Percentiles rank a stretch among this genome's conserved stretches.
phyloP scores from a whole-genome alignment of 1,284 basidiomycete genomes.

The Leccinum glutinopallens region DNA sequence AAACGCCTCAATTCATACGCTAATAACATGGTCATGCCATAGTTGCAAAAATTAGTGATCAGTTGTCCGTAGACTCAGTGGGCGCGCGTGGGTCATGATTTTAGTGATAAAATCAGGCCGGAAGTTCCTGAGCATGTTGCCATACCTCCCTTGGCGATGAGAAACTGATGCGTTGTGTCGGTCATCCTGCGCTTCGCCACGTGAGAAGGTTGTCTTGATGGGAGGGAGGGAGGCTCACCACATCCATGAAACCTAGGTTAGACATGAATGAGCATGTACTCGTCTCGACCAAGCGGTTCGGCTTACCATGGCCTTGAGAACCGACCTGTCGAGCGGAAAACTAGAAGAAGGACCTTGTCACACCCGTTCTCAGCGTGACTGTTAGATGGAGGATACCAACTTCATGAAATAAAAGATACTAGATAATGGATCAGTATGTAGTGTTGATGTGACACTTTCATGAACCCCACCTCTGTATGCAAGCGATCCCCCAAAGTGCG shows the following conservation, averaged over 20 bases:
- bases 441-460: not conserved
- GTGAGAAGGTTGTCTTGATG: constrained; percentile 7
- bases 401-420: constrained; percentile 28
- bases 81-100: not conserved
- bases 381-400: constrained; percentile 11
- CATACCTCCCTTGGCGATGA: constrained; percentile 27
- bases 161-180: constrained; percentile 25
- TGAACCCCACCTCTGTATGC: not conserved
- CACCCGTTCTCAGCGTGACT: not conserved
- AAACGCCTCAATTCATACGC: too few relatives aligned
- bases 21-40: constrained; percentile 1
- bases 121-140: not conserved
- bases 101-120: constrained; percentile 4
- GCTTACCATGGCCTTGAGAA: constrained; percentile 22
- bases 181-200: constrained; percentile 13
- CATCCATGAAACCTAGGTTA: constrained; percentile 22
- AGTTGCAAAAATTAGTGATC: constrained; percentile 23
- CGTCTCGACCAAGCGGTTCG: not conserved
- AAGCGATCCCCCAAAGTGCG: constrained; percentile 1
- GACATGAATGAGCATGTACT: constrained; percentile 5
- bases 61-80: constrained; percentile 22
- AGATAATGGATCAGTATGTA: not conserved
- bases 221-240: constrained; percentile 12
- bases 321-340: constrained; percentile 13
- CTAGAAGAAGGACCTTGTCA: constrained; percentile 8